Evolutionary conservation across 2,329 filamentous ascomycete genomes (phyloP), one percentile per base, ranked within the genome.

Genomic region (Penicillium sp.): DNA sequence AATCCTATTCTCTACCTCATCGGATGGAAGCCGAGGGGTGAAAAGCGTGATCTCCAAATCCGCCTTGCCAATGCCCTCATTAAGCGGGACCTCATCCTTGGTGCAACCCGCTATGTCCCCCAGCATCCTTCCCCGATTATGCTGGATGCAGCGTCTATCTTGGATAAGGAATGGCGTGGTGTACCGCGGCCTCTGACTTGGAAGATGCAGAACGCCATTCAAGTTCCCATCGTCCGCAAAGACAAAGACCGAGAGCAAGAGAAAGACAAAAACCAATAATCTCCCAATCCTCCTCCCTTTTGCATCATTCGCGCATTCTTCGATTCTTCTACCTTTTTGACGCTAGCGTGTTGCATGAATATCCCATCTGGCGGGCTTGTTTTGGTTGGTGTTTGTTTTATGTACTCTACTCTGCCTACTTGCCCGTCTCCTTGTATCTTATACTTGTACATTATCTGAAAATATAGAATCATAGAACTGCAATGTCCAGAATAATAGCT

Each of bases 201-300:
- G 69, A 59, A 72, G 55, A 56, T 75, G 44, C 61, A 74, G 39
- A 71, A 75, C 53, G 66, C 69, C 25, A 72, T 77, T 13, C 53
- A 65, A 10, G 62, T 77, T n/a, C 69, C 69, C 19, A 58, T 73
- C 35, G 54, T 59, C 13, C 58, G 21, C 44, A 38, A 47, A 35
- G 23, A 42, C 21, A 38, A 55, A 61, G 31, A 51, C 55, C 19
- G 43, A 42, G 42, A 42, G 53, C 21, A 44, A 43, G 42, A 35
- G 10, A 33, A 35, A 43, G 33, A 41, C 8, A 33, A 35, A 25
- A 12, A 9, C 25, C 21, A 42, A 44, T 39, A 53, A 53, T 35
- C 44, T 49, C 25, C 44, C 27, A 17, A 13, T 10, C 35, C 39
- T 38, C 35, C 33, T 8, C n/a, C n/a, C 19, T 25, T 33, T 44